phyloP scores from a whole-genome alignment of 192 early-diverging fungal genomes.

The Linnemannia elongata region DNA sequence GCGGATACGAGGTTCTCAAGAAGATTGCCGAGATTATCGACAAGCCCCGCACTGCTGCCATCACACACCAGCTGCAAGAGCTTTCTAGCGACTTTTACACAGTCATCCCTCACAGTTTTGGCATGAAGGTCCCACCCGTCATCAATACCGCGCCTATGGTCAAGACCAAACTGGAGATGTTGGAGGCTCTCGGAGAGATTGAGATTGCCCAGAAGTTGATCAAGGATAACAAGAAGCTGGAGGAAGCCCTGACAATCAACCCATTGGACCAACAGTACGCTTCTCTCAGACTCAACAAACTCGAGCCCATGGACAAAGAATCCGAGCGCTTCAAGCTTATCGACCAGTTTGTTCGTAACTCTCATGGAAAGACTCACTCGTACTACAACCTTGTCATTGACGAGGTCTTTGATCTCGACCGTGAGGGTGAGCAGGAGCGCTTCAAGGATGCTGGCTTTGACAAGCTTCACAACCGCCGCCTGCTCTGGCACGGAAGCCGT shows the following conservation, averaged over 20 bases:
- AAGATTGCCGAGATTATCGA: conserved; percentile 63
- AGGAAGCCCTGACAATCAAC: conserved; percentile 57
- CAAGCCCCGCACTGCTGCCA: neutral
- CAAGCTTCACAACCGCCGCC: conserved; percentile 70
- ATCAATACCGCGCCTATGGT: conserved; percentile 63
- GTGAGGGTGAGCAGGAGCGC: conserved; percentile 69
- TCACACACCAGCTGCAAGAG: conserved; percentile 22
- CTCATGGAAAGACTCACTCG: conserved; percentile 74
- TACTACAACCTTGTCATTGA: conserved; percentile 58
- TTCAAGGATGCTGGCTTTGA: conserved; percentile 60
- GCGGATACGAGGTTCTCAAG: conserved; percentile 71
- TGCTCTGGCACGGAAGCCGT: conserved; percentile 87
- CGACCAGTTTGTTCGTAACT: conserved; percentile 71
- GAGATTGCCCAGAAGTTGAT: conserved; percentile 74
- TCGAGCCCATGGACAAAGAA: conserved; percentile 66
- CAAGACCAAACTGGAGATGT: conserved; percentile 74
- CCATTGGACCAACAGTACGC: conserved; percentile 73
- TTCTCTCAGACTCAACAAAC: conserved; percentile 64
- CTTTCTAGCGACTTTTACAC: conserved; percentile 75
- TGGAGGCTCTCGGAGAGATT: conserved; percentile 77
- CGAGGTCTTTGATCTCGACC: conserved; percentile 68
- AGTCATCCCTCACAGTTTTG: conserved; percentile 79
- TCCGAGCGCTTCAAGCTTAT: conserved; percentile 71
- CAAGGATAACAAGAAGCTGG: conserved; percentile 52
- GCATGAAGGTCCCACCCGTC: conserved; percentile 59